Evolutionary conservation across 2,329 filamentous ascomycete genomes (phyloP), one percentile per base, ranked within the genome.

Genomic region (Onygenales sp.): DNA sequence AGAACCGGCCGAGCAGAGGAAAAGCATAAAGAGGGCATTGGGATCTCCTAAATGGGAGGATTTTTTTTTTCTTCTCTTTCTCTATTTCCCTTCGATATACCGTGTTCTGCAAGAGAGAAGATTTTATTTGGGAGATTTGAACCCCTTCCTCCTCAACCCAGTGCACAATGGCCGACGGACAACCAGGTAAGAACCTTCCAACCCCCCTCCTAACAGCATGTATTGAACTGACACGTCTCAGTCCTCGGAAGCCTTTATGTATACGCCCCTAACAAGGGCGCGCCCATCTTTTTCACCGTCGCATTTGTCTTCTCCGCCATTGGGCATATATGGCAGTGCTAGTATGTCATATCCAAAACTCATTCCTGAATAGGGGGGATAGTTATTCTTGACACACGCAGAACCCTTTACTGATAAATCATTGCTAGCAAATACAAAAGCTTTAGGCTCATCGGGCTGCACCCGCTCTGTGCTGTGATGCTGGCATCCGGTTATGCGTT

Each of bases 401-500:
- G 50, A 14, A 57, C 48, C 11, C 14, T 11, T 14, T 14, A 11
- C 14, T 41, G 38, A 41, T 41, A 14, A 11, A 41, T 41, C 5
- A 27, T 27, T 41, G 11, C 38, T 1, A 82, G 79, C 43, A 76
- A 70, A 51, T 80, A 82, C 61, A 78, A 78, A 57, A 78, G 75
- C 58, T 84, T 78, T 76, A 74, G 73, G 49, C 68, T 81, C 11
- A 81, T 78, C 0, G 65, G 75, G 0, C 65, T 84, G 3, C 77
- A 82, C 17, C 73, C 79, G 7, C 75, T 80, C 64, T 79, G 77
- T 43, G 74, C 75, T 7, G 61, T 78, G 1, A 61, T 84, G 42
- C 83, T 83, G 64, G 72, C 76, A 0, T 70, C 67, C 1, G 82
- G 82, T 17, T 84, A 84, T 62, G 70, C 75, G 5, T 61, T 79